phyloP scores from a whole-genome alignment of 129 eudicot genomes.

The Saposhnikovia divaricata region DNA sequence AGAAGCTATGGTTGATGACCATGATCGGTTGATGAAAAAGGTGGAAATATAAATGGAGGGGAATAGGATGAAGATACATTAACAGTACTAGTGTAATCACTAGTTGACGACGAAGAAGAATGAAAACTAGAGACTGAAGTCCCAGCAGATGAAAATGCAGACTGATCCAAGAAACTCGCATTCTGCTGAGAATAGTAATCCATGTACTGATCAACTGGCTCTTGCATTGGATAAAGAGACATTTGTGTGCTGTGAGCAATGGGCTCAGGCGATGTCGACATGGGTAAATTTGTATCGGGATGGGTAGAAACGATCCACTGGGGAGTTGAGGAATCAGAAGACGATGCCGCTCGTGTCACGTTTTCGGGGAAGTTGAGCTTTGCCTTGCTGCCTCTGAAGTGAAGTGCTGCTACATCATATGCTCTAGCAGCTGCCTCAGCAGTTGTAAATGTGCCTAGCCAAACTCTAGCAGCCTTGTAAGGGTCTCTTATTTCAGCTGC shows the following conservation, averaged over 20 bases:
- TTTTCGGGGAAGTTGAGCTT: constrained; percentile 72
- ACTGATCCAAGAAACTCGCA: background rate
- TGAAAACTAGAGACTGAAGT: background rate
- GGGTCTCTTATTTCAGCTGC: constrained; percentile 75
- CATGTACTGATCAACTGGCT: background rate
- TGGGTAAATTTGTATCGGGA: constrained; percentile 13
- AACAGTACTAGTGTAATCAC: background rate
- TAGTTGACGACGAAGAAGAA: background rate
- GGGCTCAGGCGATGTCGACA: constrained; percentile 1
- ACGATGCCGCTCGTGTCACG: constrained; percentile 20
- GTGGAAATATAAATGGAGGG: background rate
- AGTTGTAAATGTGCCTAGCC: constrained; percentile 65
- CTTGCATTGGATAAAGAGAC: background rate
- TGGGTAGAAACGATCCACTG: constrained; percentile 14
- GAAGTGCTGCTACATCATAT: constrained; percentile 58
- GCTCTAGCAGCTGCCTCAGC: constrained; percentile 67
- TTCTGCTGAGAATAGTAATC: background rate
- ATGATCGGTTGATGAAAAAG: background rate
- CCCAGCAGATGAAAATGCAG: background rate
- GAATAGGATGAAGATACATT: background rate
- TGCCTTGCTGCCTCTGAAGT: constrained; percentile 60
- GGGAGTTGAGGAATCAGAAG: constrained; percentile 6
- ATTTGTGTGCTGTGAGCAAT: constrained; percentile 1
- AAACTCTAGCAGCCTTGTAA: constrained; percentile 54
- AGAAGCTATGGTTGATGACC: background rate